Evolutionary conservation across 768 basidiomycete species (phyloP).

Genomic region (Termitomyces sp.): DNA sequence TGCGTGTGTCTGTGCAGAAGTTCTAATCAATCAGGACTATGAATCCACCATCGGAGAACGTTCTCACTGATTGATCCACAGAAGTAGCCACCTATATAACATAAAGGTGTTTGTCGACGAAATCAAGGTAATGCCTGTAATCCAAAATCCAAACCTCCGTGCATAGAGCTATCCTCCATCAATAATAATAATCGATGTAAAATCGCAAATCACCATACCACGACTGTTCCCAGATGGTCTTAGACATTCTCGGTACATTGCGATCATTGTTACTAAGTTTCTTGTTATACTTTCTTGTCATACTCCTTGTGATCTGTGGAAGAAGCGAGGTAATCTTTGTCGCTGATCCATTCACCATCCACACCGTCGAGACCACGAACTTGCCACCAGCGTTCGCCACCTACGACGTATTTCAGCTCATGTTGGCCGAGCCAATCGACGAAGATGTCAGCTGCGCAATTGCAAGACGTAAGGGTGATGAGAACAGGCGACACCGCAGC

Average conservation of each 20-base stretch:
- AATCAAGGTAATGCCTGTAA: background rate
- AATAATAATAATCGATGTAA: background rate
- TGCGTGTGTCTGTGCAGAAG: background rate
- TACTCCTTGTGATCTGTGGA: background rate
- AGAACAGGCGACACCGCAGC: slow-evolving; percentile 52
- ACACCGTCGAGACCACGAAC: slow-evolving; percentile 66
- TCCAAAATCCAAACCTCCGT: background rate
- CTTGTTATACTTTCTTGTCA: too few relatives aligned
- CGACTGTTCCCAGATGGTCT: background rate
- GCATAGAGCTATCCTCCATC: background rate
- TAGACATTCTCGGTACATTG: background rate
- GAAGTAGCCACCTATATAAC: background rate
- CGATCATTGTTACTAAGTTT: background rate
- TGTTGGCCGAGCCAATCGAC: slow-evolving; percentile 27
- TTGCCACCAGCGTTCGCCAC: slow-evolving; percentile 83
- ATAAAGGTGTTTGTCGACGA: background rate
- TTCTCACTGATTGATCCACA: background rate
- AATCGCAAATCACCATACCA: background rate
- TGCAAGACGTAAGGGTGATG: slow-evolving; percentile 53
- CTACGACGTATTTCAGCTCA: slow-evolving; percentile 60
- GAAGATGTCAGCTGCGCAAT: slow-evolving; percentile 17
- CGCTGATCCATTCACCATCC: slow-evolving; percentile 59
- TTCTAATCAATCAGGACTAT: background rate
- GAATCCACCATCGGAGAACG: too few relatives aligned
- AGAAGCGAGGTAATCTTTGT: slow-evolving; percentile 35